A percentile compares a stretch with the other conserved stretches of the same genome.
Conservation (phyloP, 345 rosid species). For the Salix dunnii region DNA sequence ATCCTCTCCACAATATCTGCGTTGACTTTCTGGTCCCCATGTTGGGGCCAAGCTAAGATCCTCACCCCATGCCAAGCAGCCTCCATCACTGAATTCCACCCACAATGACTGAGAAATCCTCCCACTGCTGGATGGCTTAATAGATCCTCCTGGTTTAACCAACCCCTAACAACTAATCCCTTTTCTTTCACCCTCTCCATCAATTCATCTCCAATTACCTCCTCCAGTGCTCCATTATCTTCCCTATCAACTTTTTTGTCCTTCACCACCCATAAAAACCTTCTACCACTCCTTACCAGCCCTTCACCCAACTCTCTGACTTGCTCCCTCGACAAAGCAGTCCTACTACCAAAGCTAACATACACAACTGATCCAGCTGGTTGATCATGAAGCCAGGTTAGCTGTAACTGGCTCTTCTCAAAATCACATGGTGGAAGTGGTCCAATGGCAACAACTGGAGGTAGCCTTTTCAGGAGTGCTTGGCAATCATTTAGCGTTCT, state of each 20-base stretch:
- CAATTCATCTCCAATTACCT: constrained; percentile 30
- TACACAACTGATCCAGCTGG: constrained; percentile 34
- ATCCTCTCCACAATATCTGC: neutral
- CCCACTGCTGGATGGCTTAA: constrained; percentile 36
- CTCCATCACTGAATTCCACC: constrained; percentile 50
- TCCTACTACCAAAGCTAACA: constrained; percentile 47
- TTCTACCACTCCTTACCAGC: constrained; percentile 22
- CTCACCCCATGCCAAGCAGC: constrained; percentile 38
- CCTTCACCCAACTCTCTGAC: constrained; percentile 43
- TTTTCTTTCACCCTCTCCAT: constrained; percentile 9
- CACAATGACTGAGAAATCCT: constrained; percentile 38
- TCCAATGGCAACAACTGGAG: constrained; percentile 29
- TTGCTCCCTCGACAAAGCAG: constrained; percentile 31
- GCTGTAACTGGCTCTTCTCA: neutral
- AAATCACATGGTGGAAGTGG: constrained; percentile 19
- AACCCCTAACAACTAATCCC: constrained; percentile 36
- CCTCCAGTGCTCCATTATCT: constrained; percentile 28
- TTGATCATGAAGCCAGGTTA: constrained; percentile 41
- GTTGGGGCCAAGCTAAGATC: constrained; percentile 42
- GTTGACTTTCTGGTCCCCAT: constrained; percentile 37
- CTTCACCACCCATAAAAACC: constrained; percentile 45
- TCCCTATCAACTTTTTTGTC: constrained; percentile 33
- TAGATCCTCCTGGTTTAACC: constrained; percentile 42
- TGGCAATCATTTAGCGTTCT: constrained; percentile 16
- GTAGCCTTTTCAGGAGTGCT: constrained; percentile 13